Base-by-base conservation (phyloP, 495 filamentous ascomycete species). In the Schizothecium vesticola region DNA sequence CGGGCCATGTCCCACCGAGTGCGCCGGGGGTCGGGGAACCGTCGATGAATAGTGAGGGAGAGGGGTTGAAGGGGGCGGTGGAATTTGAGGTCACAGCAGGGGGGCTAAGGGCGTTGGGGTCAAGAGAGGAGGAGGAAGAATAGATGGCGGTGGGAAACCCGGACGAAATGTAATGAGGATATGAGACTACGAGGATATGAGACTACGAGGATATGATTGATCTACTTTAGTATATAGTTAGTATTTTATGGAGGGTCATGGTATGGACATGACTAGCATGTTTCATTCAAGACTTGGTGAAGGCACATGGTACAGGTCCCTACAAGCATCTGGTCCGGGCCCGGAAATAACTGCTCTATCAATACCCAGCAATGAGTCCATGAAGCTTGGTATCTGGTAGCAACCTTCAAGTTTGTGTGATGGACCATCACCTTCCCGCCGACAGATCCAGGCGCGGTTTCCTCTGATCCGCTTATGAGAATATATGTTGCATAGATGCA, bases 1-100 rank as follows among this genome's bases (percentile, higher is more conserved):
- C 87, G 23, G 83, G 87, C 11, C 93, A 93, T 86, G 85, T 82
- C 24, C 77, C 77, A 3, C 81, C 73, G n/a, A 79, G 79, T 0
- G 83, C 81, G 19, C 71, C 73, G 12, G 82, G 80, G 19, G 57
- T 81, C 19, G 73, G 75, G 2, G 80, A 74, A 11, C 83, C 83
- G 24, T 79, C 82, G 9, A 76, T 81, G 29, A 77, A 75, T 4
- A 80, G 69, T 6, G 76, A 78, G 0, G 80, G 81, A 19, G 81
- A 78, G 19, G 64, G 78, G n/a, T 69, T 74, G 6, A 80, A 73
- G 8, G 81, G 75, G 13, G 83, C 83, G 21, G 82, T 85, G 2
- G 80, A 86, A 76, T 86, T 88, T 72, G 86, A 85, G 78, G 83
- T 88, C 65, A 82, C 77, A 59, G 81, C 81, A 70, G 83, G 82